phyloP scores from a whole-genome alignment of 108 stramenopile genomes.

The Schizochytrium sp. region DNA sequence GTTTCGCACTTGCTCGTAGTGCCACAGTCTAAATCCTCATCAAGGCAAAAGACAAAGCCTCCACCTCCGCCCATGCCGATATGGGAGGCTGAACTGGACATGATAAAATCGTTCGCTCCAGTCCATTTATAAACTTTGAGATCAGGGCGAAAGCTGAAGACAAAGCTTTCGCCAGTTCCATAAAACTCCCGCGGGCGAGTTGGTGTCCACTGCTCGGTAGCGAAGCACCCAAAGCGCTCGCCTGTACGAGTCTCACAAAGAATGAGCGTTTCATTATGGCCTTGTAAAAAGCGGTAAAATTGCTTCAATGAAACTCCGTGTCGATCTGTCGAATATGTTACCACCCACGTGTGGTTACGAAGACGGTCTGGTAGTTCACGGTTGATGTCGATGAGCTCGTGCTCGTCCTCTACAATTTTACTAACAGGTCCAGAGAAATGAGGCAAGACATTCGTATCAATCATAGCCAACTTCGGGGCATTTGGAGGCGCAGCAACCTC shows the following conservation, averaged over 20 bases:
- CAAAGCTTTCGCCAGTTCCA: conserved; percentile 55
- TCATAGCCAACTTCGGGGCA: background rate
- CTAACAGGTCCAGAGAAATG: background rate
- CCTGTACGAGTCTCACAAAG: conserved; percentile 11
- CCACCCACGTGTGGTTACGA: background rate
- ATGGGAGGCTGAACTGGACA: conserved; percentile 44
- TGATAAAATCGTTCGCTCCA: conserved; percentile 25
- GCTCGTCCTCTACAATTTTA: background rate
- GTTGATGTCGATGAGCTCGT: conserved; percentile 36
- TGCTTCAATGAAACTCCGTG: conserved; percentile 6
- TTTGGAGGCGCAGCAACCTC: background rate
- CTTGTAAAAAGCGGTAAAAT: background rate
- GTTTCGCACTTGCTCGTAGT: conserved; percentile 28
- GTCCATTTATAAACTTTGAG: conserved; percentile 30
- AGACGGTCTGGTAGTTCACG: conserved; percentile 16
- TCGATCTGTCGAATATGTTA: background rate
- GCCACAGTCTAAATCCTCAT: conserved; percentile 33
- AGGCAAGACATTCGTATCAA: conserved; percentile 13
- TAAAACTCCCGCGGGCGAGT: conserved; percentile 55
- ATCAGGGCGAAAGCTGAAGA: conserved; percentile 39
- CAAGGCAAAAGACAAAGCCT: conserved; percentile 41
- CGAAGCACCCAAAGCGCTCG: conserved; percentile 26
- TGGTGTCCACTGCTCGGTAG: conserved; percentile 37
- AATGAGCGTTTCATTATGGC: conserved; percentile 30
- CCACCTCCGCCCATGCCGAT: conserved; percentile 56